phyloP scores from a whole-genome alignment of 164 flowering plant genomes.

The Nymphaea colorata region DNA sequence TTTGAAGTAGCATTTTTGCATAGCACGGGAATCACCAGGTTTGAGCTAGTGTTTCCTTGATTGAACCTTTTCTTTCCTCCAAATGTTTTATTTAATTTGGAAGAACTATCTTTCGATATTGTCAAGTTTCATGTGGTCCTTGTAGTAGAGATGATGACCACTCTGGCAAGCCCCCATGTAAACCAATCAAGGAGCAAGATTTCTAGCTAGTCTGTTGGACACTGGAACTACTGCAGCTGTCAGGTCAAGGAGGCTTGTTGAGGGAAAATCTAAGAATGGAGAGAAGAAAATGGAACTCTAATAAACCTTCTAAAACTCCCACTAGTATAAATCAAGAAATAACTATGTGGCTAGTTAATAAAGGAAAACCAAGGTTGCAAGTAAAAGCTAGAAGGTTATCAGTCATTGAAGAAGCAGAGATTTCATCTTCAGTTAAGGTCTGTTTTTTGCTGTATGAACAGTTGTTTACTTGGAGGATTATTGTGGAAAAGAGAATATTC shows the following conservation, averaged over 20 bases:
- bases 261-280: not conserved
- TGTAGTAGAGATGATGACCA: not conserved
- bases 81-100: too few species aligned
- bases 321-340: not conserved
- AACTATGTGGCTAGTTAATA: not conserved
- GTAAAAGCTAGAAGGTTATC: not conserved
- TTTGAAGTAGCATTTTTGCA: not conserved
- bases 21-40: not conserved
- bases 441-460: not conserved
- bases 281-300: not conserved
- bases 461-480: not conserved
- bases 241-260: not conserved
- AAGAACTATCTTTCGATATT: not conserved
- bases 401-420: not conserved
- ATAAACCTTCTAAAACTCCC: not conserved
- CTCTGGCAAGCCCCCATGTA: not conserved
- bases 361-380: not conserved
- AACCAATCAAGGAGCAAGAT: not conserved
- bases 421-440: not conserved
- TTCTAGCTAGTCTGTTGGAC: not conserved
- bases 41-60: not conserved
- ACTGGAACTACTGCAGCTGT: not conserved
- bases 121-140: not conserved
- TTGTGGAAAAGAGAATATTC: not conserved
- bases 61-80: not conserved